Percentiles rank a stretch among this genome's conserved stretches.
Conservation (phyloP, 768 basidiomycete species). For the Boletellus emodensis region DNA sequence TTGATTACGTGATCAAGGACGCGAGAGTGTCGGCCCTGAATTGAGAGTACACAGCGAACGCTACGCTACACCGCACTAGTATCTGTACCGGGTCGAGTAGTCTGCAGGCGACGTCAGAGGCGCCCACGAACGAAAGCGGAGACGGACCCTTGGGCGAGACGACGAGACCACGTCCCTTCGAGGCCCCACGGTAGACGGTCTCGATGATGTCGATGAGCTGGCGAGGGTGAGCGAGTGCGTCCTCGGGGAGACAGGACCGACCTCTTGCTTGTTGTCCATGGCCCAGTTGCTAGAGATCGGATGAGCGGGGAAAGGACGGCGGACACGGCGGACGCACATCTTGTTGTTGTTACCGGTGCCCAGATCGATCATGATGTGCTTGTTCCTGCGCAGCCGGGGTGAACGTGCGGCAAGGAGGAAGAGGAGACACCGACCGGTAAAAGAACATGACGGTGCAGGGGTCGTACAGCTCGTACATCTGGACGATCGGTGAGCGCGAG, state of each 20-base stretch:
- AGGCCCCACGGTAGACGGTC: conserved; percentile 96
- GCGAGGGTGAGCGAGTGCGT: background rate
- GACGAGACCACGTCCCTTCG: conserved; percentile 95
- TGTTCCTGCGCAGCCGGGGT: conserved; percentile 56
- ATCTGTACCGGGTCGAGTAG: conserved; percentile 79
- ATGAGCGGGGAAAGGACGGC: background rate
- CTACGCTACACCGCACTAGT: conserved; percentile 33
- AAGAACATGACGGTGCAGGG: conserved; percentile 98
- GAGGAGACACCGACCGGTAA: conserved; percentile 64
- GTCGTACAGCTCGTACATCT: conserved; percentile 99
- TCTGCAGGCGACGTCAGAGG: conserved; percentile 38
- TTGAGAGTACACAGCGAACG: no score
- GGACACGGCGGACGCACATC: conserved; percentile 57
- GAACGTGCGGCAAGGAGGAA: background rate
- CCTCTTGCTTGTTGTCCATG: conserved; percentile 98
- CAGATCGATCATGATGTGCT: conserved; percentile 99
- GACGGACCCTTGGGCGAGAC: conserved; percentile 88
- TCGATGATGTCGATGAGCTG: conserved; percentile 97
- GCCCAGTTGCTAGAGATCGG: conserved; percentile 83
- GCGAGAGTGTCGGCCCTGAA: conserved; percentile 27
- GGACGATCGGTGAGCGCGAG: background rate
- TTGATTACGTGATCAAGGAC: conserved; percentile 27
- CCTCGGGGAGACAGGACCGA: conserved; percentile 22
- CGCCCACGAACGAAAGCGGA: rapidly evolving
- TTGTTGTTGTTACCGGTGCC: conserved; percentile 99